Percentiles rank a stretch among this genome's conserved stretches.
Conservation (phyloP, 1,284 basidiomycete species). For the Inonotus hispidus region DNA sequence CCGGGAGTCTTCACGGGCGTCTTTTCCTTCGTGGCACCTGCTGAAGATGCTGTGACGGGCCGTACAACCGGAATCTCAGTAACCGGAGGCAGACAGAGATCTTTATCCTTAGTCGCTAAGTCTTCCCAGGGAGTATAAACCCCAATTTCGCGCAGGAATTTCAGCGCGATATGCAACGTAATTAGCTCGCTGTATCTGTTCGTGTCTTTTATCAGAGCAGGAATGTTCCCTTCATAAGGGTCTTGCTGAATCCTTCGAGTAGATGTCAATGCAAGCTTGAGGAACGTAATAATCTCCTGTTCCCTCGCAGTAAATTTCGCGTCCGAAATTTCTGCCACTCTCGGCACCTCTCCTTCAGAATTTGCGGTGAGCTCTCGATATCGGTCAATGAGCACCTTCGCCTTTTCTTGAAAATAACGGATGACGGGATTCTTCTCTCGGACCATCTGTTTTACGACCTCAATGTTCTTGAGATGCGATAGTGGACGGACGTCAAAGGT, state of each 20-base stretch:
- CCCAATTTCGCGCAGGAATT: constrained; percentile 62
- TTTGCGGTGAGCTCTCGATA: constrained; percentile 26
- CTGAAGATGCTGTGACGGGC: background rate
- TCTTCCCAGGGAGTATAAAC: constrained; percentile 75
- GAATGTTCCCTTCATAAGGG: constrained; percentile 51
- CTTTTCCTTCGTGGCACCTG: background rate
- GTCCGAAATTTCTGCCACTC: constrained; percentile 21
- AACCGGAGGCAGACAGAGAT: constrained; percentile 21
- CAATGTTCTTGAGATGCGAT: constrained; percentile 51
- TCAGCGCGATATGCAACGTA: constrained; percentile 37
- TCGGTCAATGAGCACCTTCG: constrained; percentile 38
- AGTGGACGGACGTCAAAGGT: constrained; percentile 68
- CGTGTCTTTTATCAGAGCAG: constrained; percentile 60
- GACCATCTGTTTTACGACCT: constrained; percentile 51
- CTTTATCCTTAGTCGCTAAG: constrained; percentile 29
- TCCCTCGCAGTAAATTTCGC: constrained; percentile 41
- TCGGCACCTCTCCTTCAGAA: constrained; percentile 31
- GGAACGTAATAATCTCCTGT: constrained; percentile 56
- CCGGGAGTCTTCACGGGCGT: background rate
- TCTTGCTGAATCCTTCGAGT: constrained; percentile 58
- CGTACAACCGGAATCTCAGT: background rate
- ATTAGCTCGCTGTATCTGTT: constrained; percentile 30
- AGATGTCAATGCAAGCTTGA: constrained; percentile 58
- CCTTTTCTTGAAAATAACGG: constrained; percentile 54
- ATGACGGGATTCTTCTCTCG: constrained; percentile 39